phyloP scores from a whole-genome alignment of 352 stramenopile species.

The Phytophthora cajani region DNA sequence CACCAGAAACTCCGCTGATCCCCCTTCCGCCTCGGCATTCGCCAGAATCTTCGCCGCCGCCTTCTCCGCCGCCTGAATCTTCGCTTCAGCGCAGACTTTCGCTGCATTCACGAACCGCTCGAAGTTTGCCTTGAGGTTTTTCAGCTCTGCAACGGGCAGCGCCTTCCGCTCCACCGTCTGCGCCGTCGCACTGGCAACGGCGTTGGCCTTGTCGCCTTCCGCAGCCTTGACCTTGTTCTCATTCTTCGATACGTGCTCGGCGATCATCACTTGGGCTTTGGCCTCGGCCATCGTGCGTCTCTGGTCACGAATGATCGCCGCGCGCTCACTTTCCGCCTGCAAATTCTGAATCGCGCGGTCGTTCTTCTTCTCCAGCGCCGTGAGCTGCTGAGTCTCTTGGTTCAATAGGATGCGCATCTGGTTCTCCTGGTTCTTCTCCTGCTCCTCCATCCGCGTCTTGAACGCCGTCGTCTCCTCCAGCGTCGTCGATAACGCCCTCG shows the following conservation, averaged over 20 bases:
- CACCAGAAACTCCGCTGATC: slow-evolving; percentile 49
- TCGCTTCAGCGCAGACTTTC: slow-evolving; percentile 58
- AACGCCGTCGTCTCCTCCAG: slow-evolving; percentile 81
- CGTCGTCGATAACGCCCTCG: slow-evolving; percentile 51
- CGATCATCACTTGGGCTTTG: slow-evolving; percentile 71
- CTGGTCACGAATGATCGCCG: slow-evolving; percentile 74
- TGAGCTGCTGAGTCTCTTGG: slow-evolving; percentile 76
- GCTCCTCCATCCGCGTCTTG: slow-evolving; percentile 85
- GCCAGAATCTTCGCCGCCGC: slow-evolving; percentile 53
- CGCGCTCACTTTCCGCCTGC: slow-evolving; percentile 56
- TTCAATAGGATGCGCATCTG: slow-evolving; percentile 78
- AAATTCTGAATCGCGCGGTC: slow-evolving; percentile 78
- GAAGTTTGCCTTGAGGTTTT: slow-evolving; percentile 53
- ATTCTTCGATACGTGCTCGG: slow-evolving; percentile 48
- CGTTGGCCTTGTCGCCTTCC: slow-evolving; percentile 64
- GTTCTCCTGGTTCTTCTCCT: slow-evolving; percentile 90
- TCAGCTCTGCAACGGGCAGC: slow-evolving; percentile 52
- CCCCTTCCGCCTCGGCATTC: slow-evolving; percentile 58
- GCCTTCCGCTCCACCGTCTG: slow-evolving; percentile 60
- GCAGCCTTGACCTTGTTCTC: slow-evolving; percentile 68
- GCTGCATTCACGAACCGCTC: slow-evolving; percentile 66
- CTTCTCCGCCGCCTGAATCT: slow-evolving; percentile 64
- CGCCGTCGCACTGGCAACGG: slow-evolving; percentile 47
- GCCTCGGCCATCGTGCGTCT: slow-evolving; percentile 70
- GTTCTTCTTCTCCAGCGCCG: slow-evolving; percentile 74